Percentiles rank a stretch among this genome's conserved stretches.
Conservation (phyloP, 106 monocot species). For the Platanthera guangdongensis region DNA sequence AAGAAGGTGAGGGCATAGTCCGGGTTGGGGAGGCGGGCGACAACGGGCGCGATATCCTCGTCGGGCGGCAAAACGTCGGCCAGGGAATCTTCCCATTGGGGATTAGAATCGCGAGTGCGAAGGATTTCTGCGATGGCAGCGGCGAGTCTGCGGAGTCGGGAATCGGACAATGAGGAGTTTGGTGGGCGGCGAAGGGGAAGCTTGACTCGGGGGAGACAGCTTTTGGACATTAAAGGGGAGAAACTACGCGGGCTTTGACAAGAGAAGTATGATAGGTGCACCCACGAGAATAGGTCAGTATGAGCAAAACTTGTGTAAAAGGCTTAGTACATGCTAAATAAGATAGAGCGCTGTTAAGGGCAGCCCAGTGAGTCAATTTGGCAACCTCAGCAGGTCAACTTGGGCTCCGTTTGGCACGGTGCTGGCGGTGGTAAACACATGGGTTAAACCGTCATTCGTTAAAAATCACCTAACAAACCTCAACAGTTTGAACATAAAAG, state of each 20-base stretch:
- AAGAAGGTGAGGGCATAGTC: slow-evolving; percentile 52
- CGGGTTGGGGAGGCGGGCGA: slow-evolving; percentile 46
- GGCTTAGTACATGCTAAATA: too few species aligned
- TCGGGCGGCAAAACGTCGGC: slow-evolving; percentile 10
- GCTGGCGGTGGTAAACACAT: too few species aligned
- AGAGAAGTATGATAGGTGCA: neutral
- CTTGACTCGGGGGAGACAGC: slow-evolving; percentile 17
- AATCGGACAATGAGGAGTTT: neutral
- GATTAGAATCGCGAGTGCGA: slow-evolving; percentile 17
- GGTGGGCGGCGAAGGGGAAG: neutral
- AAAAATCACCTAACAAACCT: too few species aligned
- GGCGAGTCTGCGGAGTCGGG: slow-evolving; percentile 14
- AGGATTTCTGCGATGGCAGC: slow-evolving; percentile 23
- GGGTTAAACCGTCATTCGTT: too few species aligned
- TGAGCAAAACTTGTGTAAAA: too few species aligned
- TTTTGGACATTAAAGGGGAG: slow-evolving; percentile 18
- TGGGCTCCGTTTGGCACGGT: too few species aligned
- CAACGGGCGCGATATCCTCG: slow-evolving; percentile 17
- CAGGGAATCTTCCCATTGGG: slow-evolving; percentile 22
- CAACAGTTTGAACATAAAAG: too few species aligned
- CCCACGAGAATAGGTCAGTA: too few species aligned
- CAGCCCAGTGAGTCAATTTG: too few species aligned
- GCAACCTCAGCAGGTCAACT: too few species aligned
- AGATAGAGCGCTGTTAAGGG: too few species aligned
- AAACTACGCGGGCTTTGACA: neutral